phyloP scores from a whole-genome alignment of 805 yeast species.

The Candida krabiensis region DNA sequence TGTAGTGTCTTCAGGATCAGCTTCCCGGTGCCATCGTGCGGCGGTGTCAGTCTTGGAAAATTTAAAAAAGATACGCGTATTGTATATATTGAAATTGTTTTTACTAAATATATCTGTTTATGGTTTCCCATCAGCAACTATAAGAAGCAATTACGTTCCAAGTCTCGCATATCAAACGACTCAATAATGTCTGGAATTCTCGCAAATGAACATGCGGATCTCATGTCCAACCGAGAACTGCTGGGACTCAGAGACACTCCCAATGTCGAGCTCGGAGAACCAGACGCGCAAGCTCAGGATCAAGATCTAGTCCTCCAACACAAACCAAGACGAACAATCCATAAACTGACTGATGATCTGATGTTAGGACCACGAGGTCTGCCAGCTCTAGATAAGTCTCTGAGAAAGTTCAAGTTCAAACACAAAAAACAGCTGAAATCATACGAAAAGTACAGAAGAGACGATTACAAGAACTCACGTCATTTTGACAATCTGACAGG shows the following conservation, averaged over 20 bases:
- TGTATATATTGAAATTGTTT: too few relatives aligned
- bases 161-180: too few relatives aligned
- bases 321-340: constrained; percentile 31
- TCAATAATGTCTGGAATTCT: not conserved
- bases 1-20: too few relatives aligned
- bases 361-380: constrained; percentile 57
- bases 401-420: constrained; percentile 35
- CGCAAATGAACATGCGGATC: constrained; percentile 14
- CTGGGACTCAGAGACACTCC: constrained; percentile 25
- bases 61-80: not conserved
- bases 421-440: constrained; percentile 28
- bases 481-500: constrained; percentile 50
- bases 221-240: constrained; percentile 28
- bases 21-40: too few relatives aligned
- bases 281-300: not conserved
- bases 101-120: too few relatives aligned
- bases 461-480: constrained; percentile 34
- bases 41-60: too few relatives aligned
- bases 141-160: too few relatives aligned
- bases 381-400: constrained; percentile 45
- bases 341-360: constrained; percentile 52
- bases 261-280: not conserved
- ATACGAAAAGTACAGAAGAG: constrained; percentile 13
- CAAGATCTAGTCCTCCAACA: constrained; percentile 3
- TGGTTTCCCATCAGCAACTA: too few relatives aligned